Evolutionary conservation across 805 yeast species (phyloP).

Genomic region (Zygotorulaspora chibaensis): DNA sequence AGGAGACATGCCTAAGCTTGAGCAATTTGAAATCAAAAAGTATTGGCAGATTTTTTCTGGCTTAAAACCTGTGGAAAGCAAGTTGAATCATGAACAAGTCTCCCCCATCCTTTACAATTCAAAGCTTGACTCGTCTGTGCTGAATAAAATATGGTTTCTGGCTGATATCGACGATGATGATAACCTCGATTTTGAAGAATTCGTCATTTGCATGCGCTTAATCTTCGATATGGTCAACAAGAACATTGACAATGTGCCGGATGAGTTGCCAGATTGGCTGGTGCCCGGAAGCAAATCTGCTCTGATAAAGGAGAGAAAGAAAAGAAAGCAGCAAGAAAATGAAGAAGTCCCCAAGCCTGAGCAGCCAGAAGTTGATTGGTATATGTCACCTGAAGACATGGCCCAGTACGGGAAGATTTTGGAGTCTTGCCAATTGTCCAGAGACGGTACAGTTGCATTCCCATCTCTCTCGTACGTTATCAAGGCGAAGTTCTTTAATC

Average conservation of each 20-base stretch:
- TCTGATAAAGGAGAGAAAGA: slow-evolving; percentile 76
- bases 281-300: slow-evolving; percentile 87
- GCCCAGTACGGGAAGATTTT: slow-evolving; percentile 74
- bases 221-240: slow-evolving; percentile 89
- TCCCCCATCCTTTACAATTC: slow-evolving; percentile 86
- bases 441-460: slow-evolving; percentile 82
- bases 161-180: slow-evolving; percentile 94
- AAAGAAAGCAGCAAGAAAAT: slow-evolving; percentile 41
- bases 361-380: slow-evolving; percentile 73
- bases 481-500: slow-evolving; percentile 61
- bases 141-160: slow-evolving; percentile 84
- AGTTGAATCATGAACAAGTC: slow-evolving; percentile 79
- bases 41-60: slow-evolving; percentile 98
- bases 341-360: slow-evolving; percentile 24
- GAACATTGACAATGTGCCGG: slow-evolving; percentile 56
- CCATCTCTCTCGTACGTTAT: slow-evolving; percentile 59
- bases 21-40: slow-evolving; percentile 93
- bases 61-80: slow-evolving; percentile 73
- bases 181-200: slow-evolving; percentile 90
- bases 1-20: slow-evolving; percentile 57
- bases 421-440: slow-evolving; percentile 45
- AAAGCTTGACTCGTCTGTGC: slow-evolving; percentile 68
- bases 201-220: slow-evolving; percentile 94
- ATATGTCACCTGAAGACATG: slow-evolving; percentile 85
- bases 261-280: slow-evolving; percentile 81